Evolutionary conservation across 208 protist genomes (phyloP), one percentile per base, ranked within the genome.

Genomic region (Trypanosomatidae sp.): DNA sequence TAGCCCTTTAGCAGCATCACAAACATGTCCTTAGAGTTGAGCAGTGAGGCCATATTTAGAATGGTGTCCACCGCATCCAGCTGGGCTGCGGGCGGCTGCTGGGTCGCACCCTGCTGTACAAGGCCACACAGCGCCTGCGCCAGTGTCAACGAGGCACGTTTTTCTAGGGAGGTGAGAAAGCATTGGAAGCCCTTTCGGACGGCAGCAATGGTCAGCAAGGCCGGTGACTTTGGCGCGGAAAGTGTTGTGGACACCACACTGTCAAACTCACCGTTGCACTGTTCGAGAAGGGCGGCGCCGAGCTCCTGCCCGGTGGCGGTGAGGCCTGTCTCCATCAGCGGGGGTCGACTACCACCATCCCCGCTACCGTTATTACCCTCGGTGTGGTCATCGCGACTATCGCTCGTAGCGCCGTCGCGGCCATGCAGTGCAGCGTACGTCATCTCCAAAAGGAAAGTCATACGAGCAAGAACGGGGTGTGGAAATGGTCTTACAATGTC

Each of bases 1-100:
- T 88, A 77, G 36, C 82, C 85, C 49, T 83, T 84, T 39, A 90
- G 86, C 47, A 79, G 82, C 25, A 77, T 53, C 7, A 92, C 79
- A 72, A 95, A 91, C 56, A 85, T 66, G 70, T 93, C 89, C 47
- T 80, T 80, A 9, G 79, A 83, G 59, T 80, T 82, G 2, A 93
- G 84, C 28, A 95, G 74, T 1, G 89, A 86, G 46, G 79, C 82
- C 53, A 95, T 83, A 36, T 90, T 87, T n/a, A 95, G 73, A 25
- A 95, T 79, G 8, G 83, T 91, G 68, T 93, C 83, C 50, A 95
- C 49, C 9, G 83, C 66, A 22, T 91, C 78, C 30, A 81, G 44
- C 10, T 71, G 43, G 12, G 66, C 68, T 6, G 71, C 62, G 12
- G 68, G 76, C 33, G 75, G 50, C 62, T 73, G 68, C 43, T 39